Evolutionary conservation across 768 basidiomycete species (phyloP).

Genomic region (Cystofilobasidium ferigula): DNA sequence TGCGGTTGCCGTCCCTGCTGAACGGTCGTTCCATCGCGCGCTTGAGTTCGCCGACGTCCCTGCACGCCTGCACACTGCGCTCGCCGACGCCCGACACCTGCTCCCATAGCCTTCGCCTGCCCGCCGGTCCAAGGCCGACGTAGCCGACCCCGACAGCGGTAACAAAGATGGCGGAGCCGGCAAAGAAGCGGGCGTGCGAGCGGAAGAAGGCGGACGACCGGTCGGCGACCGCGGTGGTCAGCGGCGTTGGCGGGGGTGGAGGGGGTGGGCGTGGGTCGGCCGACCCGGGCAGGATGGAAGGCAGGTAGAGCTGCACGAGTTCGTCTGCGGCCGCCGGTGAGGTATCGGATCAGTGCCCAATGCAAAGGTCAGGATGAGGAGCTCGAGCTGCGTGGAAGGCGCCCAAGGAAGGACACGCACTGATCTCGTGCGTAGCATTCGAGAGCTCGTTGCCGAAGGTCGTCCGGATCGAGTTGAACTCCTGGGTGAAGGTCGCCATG

Average conservation of each 20-base stretch:
- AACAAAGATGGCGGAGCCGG: constrained; percentile 3
- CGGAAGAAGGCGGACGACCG: constrained; percentile 9
- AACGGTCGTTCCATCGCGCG: constrained; percentile 1
- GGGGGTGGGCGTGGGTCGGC: background rate
- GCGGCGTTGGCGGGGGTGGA: constrained; percentile 5
- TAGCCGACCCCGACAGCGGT: constrained; percentile 1
- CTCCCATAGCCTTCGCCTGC: constrained; percentile 2
- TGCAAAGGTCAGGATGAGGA: background rate
- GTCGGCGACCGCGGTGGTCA: background rate
- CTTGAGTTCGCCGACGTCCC: constrained; percentile 8
- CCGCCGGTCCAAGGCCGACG: background rate
- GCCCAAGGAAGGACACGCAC: constrained; percentile 2
- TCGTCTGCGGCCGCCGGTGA: too few relatives aligned
- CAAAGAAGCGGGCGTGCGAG: background rate
- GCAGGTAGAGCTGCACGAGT: constrained; percentile 10
- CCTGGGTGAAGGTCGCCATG: background rate
- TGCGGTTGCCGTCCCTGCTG: constrained; percentile 4
- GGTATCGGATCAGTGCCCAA: too few relatives aligned
- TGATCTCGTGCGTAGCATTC: background rate
- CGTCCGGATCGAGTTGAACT: background rate
- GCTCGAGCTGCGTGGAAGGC: too few relatives aligned
- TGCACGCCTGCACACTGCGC: background rate
- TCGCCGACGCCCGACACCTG: constrained; percentile 1
- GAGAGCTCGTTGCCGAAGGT: background rate
- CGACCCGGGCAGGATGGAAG: background rate